Evolutionary conservation across 2,329 filamentous ascomycete genomes (phyloP), one percentile per base, ranked within the genome.

Genomic region (Remersonia thermophila): DNA sequence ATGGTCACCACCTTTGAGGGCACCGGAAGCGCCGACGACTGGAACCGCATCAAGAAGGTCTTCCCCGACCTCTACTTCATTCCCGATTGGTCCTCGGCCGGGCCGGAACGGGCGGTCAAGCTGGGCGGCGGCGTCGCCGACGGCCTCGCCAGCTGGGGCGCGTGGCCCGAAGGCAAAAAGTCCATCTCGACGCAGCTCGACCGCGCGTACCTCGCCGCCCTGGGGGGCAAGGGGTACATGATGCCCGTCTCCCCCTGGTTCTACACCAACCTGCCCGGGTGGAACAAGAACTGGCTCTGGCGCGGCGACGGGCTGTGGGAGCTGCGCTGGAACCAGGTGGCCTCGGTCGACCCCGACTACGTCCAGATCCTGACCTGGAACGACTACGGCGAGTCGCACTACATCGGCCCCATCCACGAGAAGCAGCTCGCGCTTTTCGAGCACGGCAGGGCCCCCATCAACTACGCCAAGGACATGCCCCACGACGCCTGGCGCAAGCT

Each of bases 221-320:
- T 65, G 0, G 48, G 41, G 0, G 26, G 15, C 8, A 66, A 63
- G 47, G 37, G 50, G 2, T 61, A 58, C 47, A 71, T 73, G 63
- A 71, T 71, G 66, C 61, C 66, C 2, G 63, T 71, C 12, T 65
- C 66, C 1, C 69, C 70, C 0, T 73, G 69, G 70, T 75, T 74
- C 53, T 75, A 66, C 52, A 75, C 74, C 33, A 69, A 73, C 40
- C 55, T 77, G 8, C 66, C 69, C 0, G 57, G 58, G 6, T 77
- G 64, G 46, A 53, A 57, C 29, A 78, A 78, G 55, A 73, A 76
- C 49, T 80, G 74, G 73, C 57, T 77, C 5, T 80, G 70, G 61
- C 62, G 64, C 15, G 69, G 71, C n/a, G 74, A 78, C 44, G 60
- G 66, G 40, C 54, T 79, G 13, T 80, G 76, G 73, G 67, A 63